Conservation (phyloP, 768 basidiomycete genomes). For the Astraeus odoratus region DNA sequence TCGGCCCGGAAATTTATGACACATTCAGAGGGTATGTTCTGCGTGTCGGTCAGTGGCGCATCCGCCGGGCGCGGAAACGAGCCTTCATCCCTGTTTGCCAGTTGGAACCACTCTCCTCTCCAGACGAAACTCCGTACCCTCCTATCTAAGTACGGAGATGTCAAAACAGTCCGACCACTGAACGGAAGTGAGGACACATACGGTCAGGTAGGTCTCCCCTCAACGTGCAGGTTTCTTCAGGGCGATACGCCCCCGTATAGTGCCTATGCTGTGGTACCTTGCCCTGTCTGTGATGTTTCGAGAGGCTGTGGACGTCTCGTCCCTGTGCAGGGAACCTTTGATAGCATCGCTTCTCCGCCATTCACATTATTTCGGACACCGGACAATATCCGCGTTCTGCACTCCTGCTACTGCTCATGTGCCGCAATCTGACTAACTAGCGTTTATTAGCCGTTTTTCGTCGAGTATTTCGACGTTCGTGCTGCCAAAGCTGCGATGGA, state of each 20-base stretch:
- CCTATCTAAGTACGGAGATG: constrained; percentile 25
- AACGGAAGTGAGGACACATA: constrained; percentile 19
- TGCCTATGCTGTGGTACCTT: neutral
- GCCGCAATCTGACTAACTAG: constrained; percentile 12
- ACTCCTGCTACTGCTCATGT: constrained; percentile 1
- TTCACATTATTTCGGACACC: constrained; percentile 4
- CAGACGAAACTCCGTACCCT: constrained; percentile 24
- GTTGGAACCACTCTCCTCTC: constrained; percentile 19
- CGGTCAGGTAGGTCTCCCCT: constrained; percentile 21
- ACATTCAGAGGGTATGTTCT: constrained; percentile 46
- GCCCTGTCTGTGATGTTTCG: neutral
- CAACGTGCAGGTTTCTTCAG: neutral
- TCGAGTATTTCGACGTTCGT: constrained; percentile 66
- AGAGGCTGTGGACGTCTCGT: neutral
- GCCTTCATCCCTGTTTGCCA: constrained; percentile 7
- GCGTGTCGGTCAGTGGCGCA: constrained; percentile 34
- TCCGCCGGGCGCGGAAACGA: constrained; percentile 14
- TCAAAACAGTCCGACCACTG: constrained; percentile 22
- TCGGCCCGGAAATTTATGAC: constrained; percentile 40
- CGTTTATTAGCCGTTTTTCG: constrained; percentile 36
- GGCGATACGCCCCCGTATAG: neutral
- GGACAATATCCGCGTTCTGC: constrained; percentile 1
- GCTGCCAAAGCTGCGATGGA: constrained; percentile 46
- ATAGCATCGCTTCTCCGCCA: constrained; percentile 2
- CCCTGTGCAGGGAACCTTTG: constrained; percentile 1